These are phyloP conservation scores for Fusarium sublunatum DNA, from an alignment of 2,329 filamentous ascomycete species.

Conservation along the genomic window DNA sequence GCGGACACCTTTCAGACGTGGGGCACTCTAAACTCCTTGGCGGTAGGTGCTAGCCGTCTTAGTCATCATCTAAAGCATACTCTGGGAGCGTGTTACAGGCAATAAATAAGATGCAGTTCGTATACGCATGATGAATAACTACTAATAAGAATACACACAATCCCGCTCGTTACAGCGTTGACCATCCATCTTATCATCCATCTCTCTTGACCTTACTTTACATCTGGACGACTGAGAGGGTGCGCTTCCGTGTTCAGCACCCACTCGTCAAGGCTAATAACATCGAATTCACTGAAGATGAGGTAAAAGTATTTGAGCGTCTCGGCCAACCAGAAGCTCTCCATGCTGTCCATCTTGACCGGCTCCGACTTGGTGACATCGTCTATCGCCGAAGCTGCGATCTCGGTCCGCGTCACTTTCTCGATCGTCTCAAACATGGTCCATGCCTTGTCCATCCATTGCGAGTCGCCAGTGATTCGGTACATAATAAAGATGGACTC, in stretches of 20 bases:
- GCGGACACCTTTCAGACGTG: constrained; percentile 48
- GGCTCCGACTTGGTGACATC: constrained; percentile 63
- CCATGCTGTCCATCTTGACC: constrained; percentile 70
- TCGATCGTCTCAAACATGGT: constrained; percentile 76
- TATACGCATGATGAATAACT: constrained; percentile 13
- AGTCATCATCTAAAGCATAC: constrained; percentile 24
- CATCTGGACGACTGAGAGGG: constrained; percentile 53
- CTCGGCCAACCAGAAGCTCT: constrained; percentile 80
- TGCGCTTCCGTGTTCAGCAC: constrained; percentile 70
- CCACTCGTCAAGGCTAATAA: constrained; percentile 71
- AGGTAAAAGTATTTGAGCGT: constrained; percentile 76
- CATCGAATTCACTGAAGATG: constrained; percentile 68
- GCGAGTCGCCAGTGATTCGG: constrained; percentile 73
- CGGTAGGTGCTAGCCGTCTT: constrained; percentile 33
- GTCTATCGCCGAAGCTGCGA: constrained; percentile 73
- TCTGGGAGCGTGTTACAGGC: background rate
- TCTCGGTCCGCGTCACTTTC: constrained; percentile 68
- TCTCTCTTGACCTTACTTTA: constrained; percentile 23
- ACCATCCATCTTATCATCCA: constrained; percentile 7
- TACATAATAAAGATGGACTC: constrained; percentile 85
- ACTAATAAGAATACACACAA: constrained; percentile 17
- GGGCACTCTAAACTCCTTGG: constrained; percentile 34
- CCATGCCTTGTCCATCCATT: constrained; percentile 77
- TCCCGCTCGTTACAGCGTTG: constrained; percentile 9
- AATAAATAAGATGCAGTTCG: background rate